Evolutionary conservation across 2,329 filamentous ascomycete species (phyloP), one percentile per base, ranked within the genome.

Genomic region (Epichloe sibirici): DNA sequence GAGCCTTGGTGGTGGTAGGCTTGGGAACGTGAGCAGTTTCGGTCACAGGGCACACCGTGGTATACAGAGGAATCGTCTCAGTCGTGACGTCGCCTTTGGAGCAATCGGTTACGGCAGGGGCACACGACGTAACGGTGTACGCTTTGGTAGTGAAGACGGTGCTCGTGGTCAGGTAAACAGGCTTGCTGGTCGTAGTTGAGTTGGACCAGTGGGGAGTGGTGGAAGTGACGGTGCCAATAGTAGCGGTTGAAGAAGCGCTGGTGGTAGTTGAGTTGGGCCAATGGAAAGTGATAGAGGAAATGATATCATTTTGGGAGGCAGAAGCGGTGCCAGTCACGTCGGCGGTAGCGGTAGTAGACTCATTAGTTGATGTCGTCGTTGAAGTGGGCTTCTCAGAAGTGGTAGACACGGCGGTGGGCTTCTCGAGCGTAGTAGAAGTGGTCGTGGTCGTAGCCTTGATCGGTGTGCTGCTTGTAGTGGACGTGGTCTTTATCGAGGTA

Each of bases 121-220:
- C 71, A 64, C 78, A 81, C 38, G 73, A 74, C 60, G 75, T 80
- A 67, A 79, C 68, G 62, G 76, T 79, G 57, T 74, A 69, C 56
- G 73, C 69, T 61, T 72, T 71, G 60, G 76, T 80, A 60, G 71
- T 67, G 71, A 75, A 79, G 64, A 79, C 67, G 60, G 76, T 73
- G 59, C 61, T 62, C 17, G 49, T 51, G 39, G 47, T 51, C 40
- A 42, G 15, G 15, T 13, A 47, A 17, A 28, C 49, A 34, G 44
- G 25, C 44, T 31, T 13, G 21, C n/a, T 37, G 34, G 52, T 44
- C 2, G 4, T 34, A n/a, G 55, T 55, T 35, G 56, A 56, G 54
- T 57, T 54, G 43, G 52, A 53, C 56, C 52, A 55, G 48, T 42
- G 35, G 47, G 47, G 17, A 40, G 34, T 49, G 47, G 5, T 49